Evolutionary conservation across 2,329 filamentous ascomycete species (phyloP), one percentile per base, ranked within the genome.

Genomic region (Phaeoacremonium minimum): DNA sequence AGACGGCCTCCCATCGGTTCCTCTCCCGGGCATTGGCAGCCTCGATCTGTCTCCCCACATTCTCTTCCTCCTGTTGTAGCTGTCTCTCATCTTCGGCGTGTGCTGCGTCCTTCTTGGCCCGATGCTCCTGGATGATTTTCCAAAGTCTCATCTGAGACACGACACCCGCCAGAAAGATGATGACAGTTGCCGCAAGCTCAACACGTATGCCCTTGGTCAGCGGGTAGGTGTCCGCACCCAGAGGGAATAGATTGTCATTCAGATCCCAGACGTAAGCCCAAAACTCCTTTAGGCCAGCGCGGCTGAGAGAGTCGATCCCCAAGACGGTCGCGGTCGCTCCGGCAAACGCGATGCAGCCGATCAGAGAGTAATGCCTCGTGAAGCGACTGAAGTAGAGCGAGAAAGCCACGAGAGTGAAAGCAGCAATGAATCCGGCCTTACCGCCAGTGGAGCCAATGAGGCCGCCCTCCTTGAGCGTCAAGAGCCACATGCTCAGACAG

Each of bases 201-300:
- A 93, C 90, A 28, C 80, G 79, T 38, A 96, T 93, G 3, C 87
- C 87, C 48, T 82, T 85, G 0, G 88, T 96, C 11, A 95, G 66
- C 0, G 91, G 91, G 55, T 95, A 97, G 0, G 85, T 88, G 32
- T 72, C 69, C 2, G 85, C 84, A 26, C 78, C 75, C 3, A 88
- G 64, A 0, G 90, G 90, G 51, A 97, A 97, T 1, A 89, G 66
- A 34, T 85, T 72, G 29, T 80, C 68, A 57, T 96, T 96, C 28
- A 97, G 62, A 31, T 67, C 67, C 91, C 91, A 97, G 26, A 95
- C 72, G 56, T 94, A 97, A 6, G 87, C 75, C 91, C 91, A 97
- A 48, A 96, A 96, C 57, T 97, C 91, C 58, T 95, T 96, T 49
- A 95, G 66, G 0, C 91, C 91, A n/a, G 89, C 88, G 44, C 80